Evolutionary conservation across 2,329 filamentous ascomycete genomes (phyloP).

Genomic region (Nemania serpens): DNA sequence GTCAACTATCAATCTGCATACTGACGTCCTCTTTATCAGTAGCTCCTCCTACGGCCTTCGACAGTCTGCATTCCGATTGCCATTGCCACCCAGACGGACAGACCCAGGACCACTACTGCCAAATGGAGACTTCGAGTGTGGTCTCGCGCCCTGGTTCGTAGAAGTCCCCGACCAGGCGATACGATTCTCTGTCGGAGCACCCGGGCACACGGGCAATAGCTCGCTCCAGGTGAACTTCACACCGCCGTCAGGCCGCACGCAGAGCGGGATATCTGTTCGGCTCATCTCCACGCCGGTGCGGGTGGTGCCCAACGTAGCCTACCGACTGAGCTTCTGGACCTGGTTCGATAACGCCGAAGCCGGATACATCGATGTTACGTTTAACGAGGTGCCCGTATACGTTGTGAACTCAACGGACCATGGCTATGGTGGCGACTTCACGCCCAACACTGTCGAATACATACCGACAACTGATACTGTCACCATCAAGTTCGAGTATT

Average conservation of each 20-base stretch:
- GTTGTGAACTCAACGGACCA: conserved; percentile 26
- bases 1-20: too few species aligned
- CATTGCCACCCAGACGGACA: too few species aligned
- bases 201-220: conserved; percentile 13
- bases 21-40: too few species aligned
- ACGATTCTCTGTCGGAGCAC: not conserved
- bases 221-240: conserved; percentile 26
- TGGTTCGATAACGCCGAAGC: conserved; percentile 22
- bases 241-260: conserved; percentile 8
- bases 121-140: conserved; percentile 31
- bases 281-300: conserved; percentile 18
- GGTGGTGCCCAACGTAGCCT: conserved; percentile 13
- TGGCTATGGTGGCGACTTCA: conserved; percentile 11
- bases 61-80: too few species aligned
- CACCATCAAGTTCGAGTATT: conserved; percentile 20
- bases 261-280: conserved; percentile 24
- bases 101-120: not conserved
- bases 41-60: too few species aligned
- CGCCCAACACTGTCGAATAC: conserved; percentile 8
- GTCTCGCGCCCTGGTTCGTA: conserved; percentile 29
- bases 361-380: conserved; percentile 29
- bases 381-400: conserved; percentile 21
- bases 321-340: conserved; percentile 24
- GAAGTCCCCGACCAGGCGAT: conserved; percentile 25
- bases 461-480: conserved; percentile 9